Conservation (phyloP, 2,329 filamentous ascomycete genomes). For the Pseudogymnoascus sp. region DNA sequence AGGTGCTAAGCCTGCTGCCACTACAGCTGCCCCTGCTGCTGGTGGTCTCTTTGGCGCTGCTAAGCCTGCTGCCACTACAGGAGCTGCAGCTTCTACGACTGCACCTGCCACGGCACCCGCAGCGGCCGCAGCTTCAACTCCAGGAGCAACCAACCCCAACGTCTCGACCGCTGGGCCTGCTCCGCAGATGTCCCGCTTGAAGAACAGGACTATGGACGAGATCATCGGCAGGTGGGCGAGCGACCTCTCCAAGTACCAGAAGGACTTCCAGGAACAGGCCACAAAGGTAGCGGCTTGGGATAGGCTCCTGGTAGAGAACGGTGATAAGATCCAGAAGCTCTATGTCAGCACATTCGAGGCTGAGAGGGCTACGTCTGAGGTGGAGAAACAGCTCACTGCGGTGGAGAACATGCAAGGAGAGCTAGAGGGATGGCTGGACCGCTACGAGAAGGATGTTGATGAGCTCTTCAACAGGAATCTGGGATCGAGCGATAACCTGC, state of each 20-base stretch:
- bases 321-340: conserved; percentile 87
- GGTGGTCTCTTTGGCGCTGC: conserved; percentile 29
- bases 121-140: conserved; percentile 20
- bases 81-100: conserved; percentile 27
- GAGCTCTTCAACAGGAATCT: conserved; percentile 75
- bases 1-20: not conserved
- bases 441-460: conserved; percentile 87
- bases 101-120: conserved; percentile 10
- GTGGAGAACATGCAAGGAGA: conserved; percentile 94
- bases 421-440: conserved; percentile 77
- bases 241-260: conserved; percentile 91
- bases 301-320: conserved; percentile 83
- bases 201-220: conserved; percentile 99
- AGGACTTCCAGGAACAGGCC: conserved; percentile 89
- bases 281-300: conserved; percentile 83
- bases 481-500: conserved; percentile 65
- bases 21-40: conserved; percentile 9
- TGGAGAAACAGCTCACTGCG: conserved; percentile 80
- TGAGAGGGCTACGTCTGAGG: conserved; percentile 84
- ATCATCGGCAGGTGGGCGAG: conserved; percentile 96
- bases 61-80: conserved; percentile 20
- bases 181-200: conserved; percentile 80
- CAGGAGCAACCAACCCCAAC: conserved; percentile 38
- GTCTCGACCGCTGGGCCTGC: conserved; percentile 73
- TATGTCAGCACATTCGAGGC: conserved; percentile 90